Evolutionary conservation across 495 filamentous ascomycete species (phyloP).

Genomic region (Tricharina praecox): DNA sequence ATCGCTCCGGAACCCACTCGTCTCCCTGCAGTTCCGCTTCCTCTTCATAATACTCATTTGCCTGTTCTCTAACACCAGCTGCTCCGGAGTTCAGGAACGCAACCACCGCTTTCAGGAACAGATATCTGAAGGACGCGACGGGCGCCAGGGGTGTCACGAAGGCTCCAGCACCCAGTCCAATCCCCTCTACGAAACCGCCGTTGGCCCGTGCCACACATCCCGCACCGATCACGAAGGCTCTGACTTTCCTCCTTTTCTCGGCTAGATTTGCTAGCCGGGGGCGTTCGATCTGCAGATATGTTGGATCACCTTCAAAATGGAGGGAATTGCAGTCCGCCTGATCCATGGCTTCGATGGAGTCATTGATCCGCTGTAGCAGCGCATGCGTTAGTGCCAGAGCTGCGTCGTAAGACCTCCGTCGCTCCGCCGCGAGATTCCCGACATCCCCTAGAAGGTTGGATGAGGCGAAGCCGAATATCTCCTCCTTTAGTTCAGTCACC

Average conservation of each 20-base stretch:
- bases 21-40: constrained; percentile 6
- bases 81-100: constrained; percentile 13
- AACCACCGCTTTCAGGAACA: constrained; percentile 13
- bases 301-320: constrained; percentile 26
- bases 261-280: constrained; percentile 32
- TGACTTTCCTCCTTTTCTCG: constrained; percentile 39
- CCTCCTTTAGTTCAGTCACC: constrained; percentile 40
- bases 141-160: constrained; percentile 9
- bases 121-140: constrained; percentile 9
- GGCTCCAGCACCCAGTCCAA: constrained; percentile 3
- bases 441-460: constrained; percentile 1
- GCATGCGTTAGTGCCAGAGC: constrained; percentile 9
- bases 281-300: background rate
- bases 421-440: constrained; percentile 8
- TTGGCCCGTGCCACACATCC: constrained; percentile 42
- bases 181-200: constrained; percentile 28
- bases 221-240: constrained; percentile 51
- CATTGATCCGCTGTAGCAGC: constrained; percentile 13
- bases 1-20: background rate
- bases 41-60: constrained; percentile 7
- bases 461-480: constrained; percentile 34
- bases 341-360: constrained; percentile 9
- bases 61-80: constrained; percentile 12
- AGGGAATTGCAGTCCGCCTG: constrained; percentile 12
- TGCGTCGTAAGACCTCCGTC: constrained; percentile 14